Conservation (phyloP, 2,329 filamentous ascomycete genomes). For the Monilinia fructigena region DNA sequence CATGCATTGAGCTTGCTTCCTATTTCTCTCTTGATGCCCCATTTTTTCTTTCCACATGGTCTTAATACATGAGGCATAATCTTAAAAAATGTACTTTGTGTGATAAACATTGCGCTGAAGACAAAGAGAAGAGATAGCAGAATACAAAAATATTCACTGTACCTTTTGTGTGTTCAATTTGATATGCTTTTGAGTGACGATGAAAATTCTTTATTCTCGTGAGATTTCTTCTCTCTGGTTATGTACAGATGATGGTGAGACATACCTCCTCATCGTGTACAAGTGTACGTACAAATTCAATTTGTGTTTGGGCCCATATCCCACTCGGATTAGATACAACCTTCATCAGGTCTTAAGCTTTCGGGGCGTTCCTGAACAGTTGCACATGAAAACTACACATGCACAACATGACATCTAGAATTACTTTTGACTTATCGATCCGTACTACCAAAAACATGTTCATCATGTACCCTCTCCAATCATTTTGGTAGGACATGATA, state of each 20-base stretch:
- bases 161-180: slow-evolving; percentile 6
- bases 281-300: background rate
- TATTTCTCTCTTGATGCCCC: slow-evolving; percentile 13
- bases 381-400: slow-evolving; percentile 13
- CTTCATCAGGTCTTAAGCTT: background rate
- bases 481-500: background rate
- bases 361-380: slow-evolving; percentile 16
- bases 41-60: background rate
- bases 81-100: slow-evolving; percentile 16
- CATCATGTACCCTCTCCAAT: background rate
- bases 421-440: background rate
- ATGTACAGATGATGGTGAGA: background rate
- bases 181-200: slow-evolving; percentile 4
- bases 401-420: slow-evolving; percentile 17
- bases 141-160: slow-evolving; percentile 22
- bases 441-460: slow-evolving; percentile 3
- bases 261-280: background rate
- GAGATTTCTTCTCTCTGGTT: background rate
- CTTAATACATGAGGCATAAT: slow-evolving; percentile 17
- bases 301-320: background rate
- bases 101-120: slow-evolving; percentile 21
- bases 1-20: slow-evolving; percentile 23
- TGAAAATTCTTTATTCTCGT: background rate
- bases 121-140: slow-evolving; percentile 17
- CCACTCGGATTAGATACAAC: background rate